phyloP scores from a whole-genome alignment of 345 rosid species.

The Angophora floribunda region DNA sequence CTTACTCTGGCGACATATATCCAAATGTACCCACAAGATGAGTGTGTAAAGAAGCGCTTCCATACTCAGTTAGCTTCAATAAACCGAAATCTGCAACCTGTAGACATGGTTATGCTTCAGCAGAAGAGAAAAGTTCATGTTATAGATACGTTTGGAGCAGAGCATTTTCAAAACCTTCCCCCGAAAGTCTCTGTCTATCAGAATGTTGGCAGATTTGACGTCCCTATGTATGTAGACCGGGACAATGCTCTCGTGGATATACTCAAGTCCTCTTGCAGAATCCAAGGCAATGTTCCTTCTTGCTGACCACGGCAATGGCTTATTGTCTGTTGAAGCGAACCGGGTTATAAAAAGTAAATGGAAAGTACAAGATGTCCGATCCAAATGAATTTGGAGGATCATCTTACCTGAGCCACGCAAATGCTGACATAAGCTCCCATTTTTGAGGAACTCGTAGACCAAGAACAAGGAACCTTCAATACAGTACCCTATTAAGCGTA shows the following conservation, averaged over 20 bases:
- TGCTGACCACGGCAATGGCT: constrained; percentile 62
- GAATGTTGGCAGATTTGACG: constrained; percentile 79
- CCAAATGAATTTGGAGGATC: background rate
- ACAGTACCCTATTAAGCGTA: constrained; percentile 80
- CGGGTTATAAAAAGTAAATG: background rate
- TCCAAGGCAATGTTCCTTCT: constrained; percentile 88
- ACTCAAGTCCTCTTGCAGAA: constrained; percentile 92
- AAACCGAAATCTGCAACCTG: constrained; percentile 96
- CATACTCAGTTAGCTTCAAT: constrained; percentile 68
- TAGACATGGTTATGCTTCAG: background rate
- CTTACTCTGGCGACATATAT: constrained; percentile 96
- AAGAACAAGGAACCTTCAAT: constrained; percentile 79
- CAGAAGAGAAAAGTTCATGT: background rate
- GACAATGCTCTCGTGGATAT: constrained; percentile 85
- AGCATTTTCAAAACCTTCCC: constrained; percentile 43
- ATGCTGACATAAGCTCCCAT: constrained; percentile 82
- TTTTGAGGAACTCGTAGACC: constrained; percentile 78
- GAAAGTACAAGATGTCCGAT: background rate
- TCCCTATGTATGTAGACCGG: constrained; percentile 90
- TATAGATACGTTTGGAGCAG: background rate
- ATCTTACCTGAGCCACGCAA: constrained; percentile 59
- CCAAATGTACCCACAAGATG: constrained; percentile 89
- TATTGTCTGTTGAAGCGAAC: constrained; percentile 26
- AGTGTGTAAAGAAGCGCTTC: constrained; percentile 39
- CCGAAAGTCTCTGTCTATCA: constrained; percentile 67